Evolutionary conservation across 1,284 basidiomycete genomes (phyloP).

Genomic region (Ceratorhiza oryzae-sativae): DNA sequence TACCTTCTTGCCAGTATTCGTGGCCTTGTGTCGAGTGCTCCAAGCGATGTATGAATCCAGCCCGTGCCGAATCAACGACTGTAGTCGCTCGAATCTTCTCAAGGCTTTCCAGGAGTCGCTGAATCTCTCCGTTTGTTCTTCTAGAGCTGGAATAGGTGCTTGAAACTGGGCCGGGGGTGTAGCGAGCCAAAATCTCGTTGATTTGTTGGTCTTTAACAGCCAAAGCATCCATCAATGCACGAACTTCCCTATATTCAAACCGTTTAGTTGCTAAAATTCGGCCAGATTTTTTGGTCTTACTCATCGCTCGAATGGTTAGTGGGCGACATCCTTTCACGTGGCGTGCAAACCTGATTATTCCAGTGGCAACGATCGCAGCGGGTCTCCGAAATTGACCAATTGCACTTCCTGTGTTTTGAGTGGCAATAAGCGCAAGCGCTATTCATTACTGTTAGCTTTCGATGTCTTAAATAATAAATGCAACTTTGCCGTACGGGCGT

Average conservation of each 20-base stretch:
- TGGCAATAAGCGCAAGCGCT: not conserved
- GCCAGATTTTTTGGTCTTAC: not conserved
- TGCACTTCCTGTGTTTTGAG: not conserved
- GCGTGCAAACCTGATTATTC: not conserved
- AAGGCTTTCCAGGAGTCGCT: conserved; percentile 3
- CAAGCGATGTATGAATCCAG: conserved; percentile 3
- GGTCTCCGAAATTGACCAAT: not conserved
- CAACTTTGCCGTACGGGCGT: not conserved
- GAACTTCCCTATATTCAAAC: not conserved
- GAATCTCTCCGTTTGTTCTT: not conserved
- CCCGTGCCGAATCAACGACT: not conserved
- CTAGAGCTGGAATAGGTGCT: not conserved
- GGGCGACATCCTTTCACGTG: conserved; percentile 5
- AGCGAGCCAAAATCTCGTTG: conserved; percentile 1
- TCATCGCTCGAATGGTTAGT: not conserved
- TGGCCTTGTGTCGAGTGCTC: not conserved
- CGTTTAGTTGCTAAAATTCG: not conserved
- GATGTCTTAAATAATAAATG: not conserved
- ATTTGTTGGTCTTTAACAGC: not conserved
- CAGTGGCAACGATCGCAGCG: conserved; percentile 9
- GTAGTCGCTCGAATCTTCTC: not conserved
- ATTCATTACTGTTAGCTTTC: not conserved
- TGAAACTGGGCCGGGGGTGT: not conserved
- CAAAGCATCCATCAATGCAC: not conserved
- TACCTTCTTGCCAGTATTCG: conserved; percentile 29